Conservation (phyloP, 192 early-diverging fungal species). For the Lunasporangiospora selenospora region DNA sequence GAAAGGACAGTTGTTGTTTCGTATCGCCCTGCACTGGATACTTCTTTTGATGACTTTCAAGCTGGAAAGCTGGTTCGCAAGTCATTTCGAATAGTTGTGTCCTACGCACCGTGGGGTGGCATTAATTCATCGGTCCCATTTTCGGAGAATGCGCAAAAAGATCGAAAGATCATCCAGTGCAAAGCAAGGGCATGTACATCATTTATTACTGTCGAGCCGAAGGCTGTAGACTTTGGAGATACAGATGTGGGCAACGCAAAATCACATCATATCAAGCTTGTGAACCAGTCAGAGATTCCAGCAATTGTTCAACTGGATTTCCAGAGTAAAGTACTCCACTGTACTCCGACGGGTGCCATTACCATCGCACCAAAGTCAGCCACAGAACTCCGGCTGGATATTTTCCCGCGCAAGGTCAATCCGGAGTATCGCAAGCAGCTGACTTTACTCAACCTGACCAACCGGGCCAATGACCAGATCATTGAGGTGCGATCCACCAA, state of each 20-base stretch:
- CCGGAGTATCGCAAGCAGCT: slow-evolving; percentile 97
- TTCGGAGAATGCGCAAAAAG: slow-evolving; percentile 50
- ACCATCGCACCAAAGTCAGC: slow-evolving; percentile 80
- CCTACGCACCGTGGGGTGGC: slow-evolving; percentile 53
- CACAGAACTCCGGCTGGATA: slow-evolving; percentile 86
- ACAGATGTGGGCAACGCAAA: slow-evolving; percentile 95
- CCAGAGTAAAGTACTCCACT: slow-evolving; percentile 92
- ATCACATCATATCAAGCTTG: slow-evolving; percentile 80
- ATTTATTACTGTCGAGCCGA: slow-evolving; percentile 86
- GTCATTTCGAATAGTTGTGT: slow-evolving; percentile 74
- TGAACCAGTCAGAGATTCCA: slow-evolving; percentile 86
- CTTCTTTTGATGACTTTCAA: slow-evolving; percentile 65
- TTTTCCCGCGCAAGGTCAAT: slow-evolving; percentile 98
- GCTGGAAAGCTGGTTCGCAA: slow-evolving; percentile 74
- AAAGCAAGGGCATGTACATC: slow-evolving; percentile 92
- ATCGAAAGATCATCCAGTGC: slow-evolving; percentile 87
- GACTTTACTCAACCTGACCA: slow-evolving; percentile 89
- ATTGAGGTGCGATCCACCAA: slow-evolving; percentile 93
- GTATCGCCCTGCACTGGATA: slow-evolving; percentile 74
- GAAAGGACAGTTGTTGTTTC: slow-evolving; percentile 85
- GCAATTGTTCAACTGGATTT: slow-evolving; percentile 87
- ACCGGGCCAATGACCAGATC: slow-evolving; percentile 88
- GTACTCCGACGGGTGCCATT: slow-evolving; percentile 68
- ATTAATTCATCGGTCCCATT: slow-evolving; percentile 24
- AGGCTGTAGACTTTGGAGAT: slow-evolving; percentile 91